Conservation (phyloP, 2,329 filamentous ascomycete species). For the Keithomyces neogunnii region DNA sequence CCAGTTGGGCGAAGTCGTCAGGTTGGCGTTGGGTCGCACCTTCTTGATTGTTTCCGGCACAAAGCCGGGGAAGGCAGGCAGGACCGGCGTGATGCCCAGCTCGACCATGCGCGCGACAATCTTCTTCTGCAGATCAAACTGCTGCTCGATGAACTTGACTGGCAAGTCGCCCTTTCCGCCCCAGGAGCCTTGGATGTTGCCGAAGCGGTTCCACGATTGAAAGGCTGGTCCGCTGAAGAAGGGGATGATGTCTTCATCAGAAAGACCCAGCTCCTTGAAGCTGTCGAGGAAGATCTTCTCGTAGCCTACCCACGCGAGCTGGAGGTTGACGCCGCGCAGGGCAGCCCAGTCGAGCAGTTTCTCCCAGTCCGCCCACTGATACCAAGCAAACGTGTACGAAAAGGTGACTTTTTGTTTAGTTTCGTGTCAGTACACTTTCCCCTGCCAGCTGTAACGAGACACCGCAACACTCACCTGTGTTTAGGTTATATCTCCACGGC, state of each 20-base stretch:
- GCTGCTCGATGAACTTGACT: constrained; percentile 34
- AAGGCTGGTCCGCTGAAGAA: constrained; percentile 44
- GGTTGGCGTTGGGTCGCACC: constrained; percentile 31
- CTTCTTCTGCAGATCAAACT: constrained; percentile 38
- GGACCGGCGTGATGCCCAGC: constrained; percentile 42
- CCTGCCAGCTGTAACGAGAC: too few relatives aligned
- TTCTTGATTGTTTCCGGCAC: constrained; percentile 33
- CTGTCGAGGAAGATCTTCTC: constrained; percentile 41
- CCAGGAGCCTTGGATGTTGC: constrained; percentile 44
- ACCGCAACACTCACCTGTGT: constrained; percentile 27
- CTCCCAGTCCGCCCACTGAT: constrained; percentile 46
- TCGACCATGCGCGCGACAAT: constrained; percentile 41
- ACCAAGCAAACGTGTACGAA: constrained; percentile 42
- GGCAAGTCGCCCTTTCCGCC: constrained; percentile 29
- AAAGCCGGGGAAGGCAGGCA: constrained; percentile 42
- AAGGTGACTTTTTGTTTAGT: constrained; percentile 32
- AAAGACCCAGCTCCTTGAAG: constrained; percentile 36
- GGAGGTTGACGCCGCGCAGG: constrained; percentile 41
- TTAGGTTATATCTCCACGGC: constrained; percentile 34
- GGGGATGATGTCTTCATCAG: constrained; percentile 31
- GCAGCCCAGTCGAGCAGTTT: constrained; percentile 43
- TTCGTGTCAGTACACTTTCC: background rate
- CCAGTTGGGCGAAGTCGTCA: constrained; percentile 36
- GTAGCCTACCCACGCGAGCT: constrained; percentile 41
- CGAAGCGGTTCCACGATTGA: constrained; percentile 45